These are phyloP conservation scores for Naganishia albida DNA, from an alignment of 1,284 basidiomycete species.

Conservation along the genomic window DNA sequence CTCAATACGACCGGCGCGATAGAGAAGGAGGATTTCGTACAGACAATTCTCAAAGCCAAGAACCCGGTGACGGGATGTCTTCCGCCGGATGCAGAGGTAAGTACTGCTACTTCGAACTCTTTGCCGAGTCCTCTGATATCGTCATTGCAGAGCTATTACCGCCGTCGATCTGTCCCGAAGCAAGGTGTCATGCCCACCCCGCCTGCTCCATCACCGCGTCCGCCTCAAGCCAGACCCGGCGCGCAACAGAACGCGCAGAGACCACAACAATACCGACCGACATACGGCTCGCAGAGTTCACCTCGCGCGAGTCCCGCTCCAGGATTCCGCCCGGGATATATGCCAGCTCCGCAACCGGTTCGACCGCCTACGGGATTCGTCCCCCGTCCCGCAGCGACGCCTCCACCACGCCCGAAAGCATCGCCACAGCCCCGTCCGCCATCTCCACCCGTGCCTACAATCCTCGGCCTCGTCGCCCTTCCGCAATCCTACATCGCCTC, in stretches of 20 bases:
- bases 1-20: constrained; percentile 47
- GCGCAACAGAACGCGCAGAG: constrained; percentile 26
- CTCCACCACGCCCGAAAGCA: constrained; percentile 22
- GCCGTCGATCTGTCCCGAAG: constrained; percentile 48
- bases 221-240: constrained; percentile 32
- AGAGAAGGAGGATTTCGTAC: constrained; percentile 45
- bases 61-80: constrained; percentile 47
- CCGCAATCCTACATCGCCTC: constrained; percentile 60
- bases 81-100: constrained; percentile 48
- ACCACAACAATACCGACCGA: constrained; percentile 32
- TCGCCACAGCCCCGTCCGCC: constrained; percentile 32
- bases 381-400: constrained; percentile 51
- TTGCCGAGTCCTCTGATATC: constrained; percentile 4
- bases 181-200: constrained; percentile 36
- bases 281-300: constrained; percentile 34
- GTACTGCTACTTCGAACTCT: constrained; percentile 2
- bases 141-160: constrained; percentile 44
- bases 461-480: constrained; percentile 68
- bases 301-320: constrained; percentile 27
- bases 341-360: constrained; percentile 37
- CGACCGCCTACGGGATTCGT: constrained; percentile 52
- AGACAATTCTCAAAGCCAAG: constrained; percentile 45
- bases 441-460: constrained; percentile 56
- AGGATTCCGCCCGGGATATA: constrained; percentile 28
- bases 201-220: constrained; percentile 34